Conservation (phyloP, 305 asterid genomes). For the Fraxinus sp. region DNA sequence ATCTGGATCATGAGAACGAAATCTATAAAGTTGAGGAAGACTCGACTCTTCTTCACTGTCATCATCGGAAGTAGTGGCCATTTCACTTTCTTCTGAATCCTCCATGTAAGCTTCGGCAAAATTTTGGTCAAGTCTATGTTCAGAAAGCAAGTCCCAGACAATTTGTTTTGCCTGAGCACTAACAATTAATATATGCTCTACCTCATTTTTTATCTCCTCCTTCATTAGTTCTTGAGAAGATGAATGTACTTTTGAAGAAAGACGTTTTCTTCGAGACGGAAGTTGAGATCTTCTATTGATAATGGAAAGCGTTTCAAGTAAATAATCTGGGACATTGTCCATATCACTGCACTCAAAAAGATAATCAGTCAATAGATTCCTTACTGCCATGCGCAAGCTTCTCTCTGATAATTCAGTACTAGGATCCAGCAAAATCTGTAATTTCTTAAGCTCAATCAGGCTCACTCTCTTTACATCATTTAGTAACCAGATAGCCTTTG, state of each 20-base stretch:
- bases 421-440: conserved; percentile 48
- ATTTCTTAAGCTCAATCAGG: conserved; percentile 42
- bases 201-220: conserved; percentile 55
- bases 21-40: conserved; percentile 23
- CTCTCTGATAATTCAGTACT: conserved; percentile 26
- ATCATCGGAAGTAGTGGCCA: conserved; percentile 26
- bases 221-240: conserved; percentile 31
- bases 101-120: conserved; percentile 66
- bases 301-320: conserved; percentile 47
- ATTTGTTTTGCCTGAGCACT: conserved; percentile 83
- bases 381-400: conserved; percentile 44
- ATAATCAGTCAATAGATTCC: conserved; percentile 63
- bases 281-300: conserved; percentile 43
- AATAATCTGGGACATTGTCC: conserved; percentile 53
- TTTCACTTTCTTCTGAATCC: conserved; percentile 44
- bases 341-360: conserved; percentile 77
- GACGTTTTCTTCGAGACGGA: conserved; percentile 13
- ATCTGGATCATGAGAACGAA: conserved; percentile 27
- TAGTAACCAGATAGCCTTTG: conserved; percentile 53
- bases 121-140: conserved; percentile 56
- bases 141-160: conserved; percentile 49
- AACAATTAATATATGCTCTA: conserved; percentile 51
- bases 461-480: conserved; percentile 33
- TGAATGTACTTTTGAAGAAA: conserved; percentile 18
- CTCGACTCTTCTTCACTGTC: conserved; percentile 32